phyloP scores from a whole-genome alignment of 352 stramenopile species.

The Phytopythium boreale region DNA sequence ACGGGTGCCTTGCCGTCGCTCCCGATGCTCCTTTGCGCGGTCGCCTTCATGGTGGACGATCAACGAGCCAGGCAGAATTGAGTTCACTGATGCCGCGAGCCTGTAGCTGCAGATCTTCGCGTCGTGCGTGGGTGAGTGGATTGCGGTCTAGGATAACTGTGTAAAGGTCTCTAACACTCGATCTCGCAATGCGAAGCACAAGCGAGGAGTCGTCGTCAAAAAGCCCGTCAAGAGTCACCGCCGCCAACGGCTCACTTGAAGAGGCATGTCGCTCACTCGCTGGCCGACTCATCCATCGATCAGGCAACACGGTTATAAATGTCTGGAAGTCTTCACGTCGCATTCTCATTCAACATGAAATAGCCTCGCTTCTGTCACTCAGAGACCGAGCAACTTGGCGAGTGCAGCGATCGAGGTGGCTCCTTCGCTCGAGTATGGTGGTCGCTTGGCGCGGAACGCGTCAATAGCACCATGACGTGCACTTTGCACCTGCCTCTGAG shows the following conservation, averaged over 20 bases:
- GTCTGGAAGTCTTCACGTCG: not conserved
- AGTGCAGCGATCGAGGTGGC: not conserved
- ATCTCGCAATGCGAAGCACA: not conserved
- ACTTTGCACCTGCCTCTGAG: slow-evolving; percentile 28
- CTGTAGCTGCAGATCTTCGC: not conserved
- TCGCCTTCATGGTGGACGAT: slow-evolving; percentile 2
- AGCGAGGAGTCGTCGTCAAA: not conserved
- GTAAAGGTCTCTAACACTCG: not conserved
- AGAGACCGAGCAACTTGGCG: not conserved
- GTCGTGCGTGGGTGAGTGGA: not conserved
- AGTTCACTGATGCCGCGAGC: not conserved
- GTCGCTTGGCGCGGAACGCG: slow-evolving; percentile 21
- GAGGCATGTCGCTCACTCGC: too few species aligned
- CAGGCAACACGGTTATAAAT: not conserved
- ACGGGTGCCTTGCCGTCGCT: not conserved
- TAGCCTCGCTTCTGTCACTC: not conserved
- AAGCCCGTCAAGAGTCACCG: not conserved
- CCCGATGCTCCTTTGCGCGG: not conserved
- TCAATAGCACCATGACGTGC: slow-evolving; percentile 32
- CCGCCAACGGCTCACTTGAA: not conserved
- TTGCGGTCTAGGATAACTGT: too few species aligned
- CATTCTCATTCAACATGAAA: too few species aligned
- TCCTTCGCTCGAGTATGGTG: slow-evolving; percentile 23
- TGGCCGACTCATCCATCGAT: not conserved
- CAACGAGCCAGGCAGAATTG: not conserved